Evolutionary conservation across 192 early-diverging fungal species (phyloP), one percentile per base, ranked within the genome.

Genomic region (Coemansia sp.): DNA sequence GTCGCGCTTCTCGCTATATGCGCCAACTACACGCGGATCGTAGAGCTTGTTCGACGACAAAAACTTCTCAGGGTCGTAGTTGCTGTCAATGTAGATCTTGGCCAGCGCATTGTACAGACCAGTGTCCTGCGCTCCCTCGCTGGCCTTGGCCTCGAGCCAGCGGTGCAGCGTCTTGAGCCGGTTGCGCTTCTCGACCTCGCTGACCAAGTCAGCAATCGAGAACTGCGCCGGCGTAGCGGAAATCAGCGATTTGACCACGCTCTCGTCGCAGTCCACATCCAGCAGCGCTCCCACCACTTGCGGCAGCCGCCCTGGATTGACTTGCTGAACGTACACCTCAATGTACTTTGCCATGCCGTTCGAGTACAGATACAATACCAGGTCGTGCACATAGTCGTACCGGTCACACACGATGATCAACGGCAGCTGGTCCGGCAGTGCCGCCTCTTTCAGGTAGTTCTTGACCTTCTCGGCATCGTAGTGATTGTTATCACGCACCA

Each of bases 31-130:
- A 24, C 87, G 84, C 22, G 95, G 88, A 69, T 98, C 88, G 73
- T 98, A 98, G 45, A 87, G 84, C 79, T 92, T 78, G 65, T 84
- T 84, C 15, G 68, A 69, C 17, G 75, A 90, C 62, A 99, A 82
- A 87, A 99, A 99, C 54, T 87, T 85, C 72, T 99, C 97, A 10
- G 97, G 92, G 59, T 98, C 96, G 72, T 93, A 96, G 88, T 98
- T 99, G 77, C 92, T 98, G 76, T 99, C 97, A 67, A 99, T 97
- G 75, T 96, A 97, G 60, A 99, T 98, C 85, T 98, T 99, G 64
- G 94, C 97, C 47, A 99, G 79, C 10, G 97, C 95, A 69, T 99
- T 99, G 84, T 93, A 97, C 10, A 99, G 86, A n/a, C 89, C 90
- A 5, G 89, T 74, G 69, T 99, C 97, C 64, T 87, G 85, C 65